A percentile compares a stretch with the other conserved stretches of the same genome.
Conservation (phyloP, 192 early-diverging fungal species). For the Gryganskiella cystojenkinii region DNA sequence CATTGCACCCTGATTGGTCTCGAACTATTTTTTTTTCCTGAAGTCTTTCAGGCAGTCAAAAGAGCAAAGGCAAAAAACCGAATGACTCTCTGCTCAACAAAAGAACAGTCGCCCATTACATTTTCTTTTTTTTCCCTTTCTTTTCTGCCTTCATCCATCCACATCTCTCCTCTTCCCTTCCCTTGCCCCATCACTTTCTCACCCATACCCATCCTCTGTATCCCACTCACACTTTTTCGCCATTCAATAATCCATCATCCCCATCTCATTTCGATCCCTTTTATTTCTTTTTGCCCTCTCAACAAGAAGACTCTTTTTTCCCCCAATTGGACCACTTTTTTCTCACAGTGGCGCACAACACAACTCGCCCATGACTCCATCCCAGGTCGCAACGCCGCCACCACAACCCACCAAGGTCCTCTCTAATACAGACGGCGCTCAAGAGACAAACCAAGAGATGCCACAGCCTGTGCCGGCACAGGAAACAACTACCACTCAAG, state of each 20-base stretch:
- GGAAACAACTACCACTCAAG: background rate
- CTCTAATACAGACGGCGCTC: too few species aligned
- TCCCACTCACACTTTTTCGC: background rate
- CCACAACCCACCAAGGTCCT: slow-evolving; percentile 19
- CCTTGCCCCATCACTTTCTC: background rate
- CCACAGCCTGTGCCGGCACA: too few species aligned
- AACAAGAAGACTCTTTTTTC: background rate
- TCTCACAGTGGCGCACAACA: background rate
- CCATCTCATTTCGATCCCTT: slow-evolving; percentile 1
- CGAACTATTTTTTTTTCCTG: too few species aligned
- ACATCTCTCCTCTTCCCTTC: background rate
- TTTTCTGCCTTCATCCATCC: background rate
- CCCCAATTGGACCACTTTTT: background rate
- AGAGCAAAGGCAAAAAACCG: too few species aligned
- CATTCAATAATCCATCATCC: background rate
- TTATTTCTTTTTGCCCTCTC: background rate
- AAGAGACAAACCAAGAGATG: too few species aligned
- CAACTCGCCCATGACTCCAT: slow-evolving; percentile 15
- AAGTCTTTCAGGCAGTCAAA: too few species aligned
- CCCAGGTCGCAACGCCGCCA: slow-evolving; percentile 34
- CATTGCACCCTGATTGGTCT: too few species aligned
- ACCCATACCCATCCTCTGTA: background rate
- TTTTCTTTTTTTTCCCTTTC: background rate
- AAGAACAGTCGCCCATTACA: background rate
- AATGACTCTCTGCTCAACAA: background rate